Base-by-base conservation (phyloP, 2,329 filamentous ascomycete genomes). In the Monascus ruber region DNA sequence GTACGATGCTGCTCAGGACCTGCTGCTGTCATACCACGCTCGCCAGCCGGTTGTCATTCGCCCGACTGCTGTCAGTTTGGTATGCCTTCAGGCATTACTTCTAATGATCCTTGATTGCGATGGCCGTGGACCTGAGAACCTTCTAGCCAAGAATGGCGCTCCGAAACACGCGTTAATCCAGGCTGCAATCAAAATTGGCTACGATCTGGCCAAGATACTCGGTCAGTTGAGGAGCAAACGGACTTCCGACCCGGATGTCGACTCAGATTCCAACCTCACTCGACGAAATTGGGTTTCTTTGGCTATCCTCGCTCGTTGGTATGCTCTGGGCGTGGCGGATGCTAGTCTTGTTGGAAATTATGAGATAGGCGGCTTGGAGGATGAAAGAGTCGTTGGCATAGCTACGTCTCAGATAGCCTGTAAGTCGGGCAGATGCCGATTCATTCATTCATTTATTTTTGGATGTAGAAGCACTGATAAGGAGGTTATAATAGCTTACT, bases 21-120 rank as follows among this genome's bases (percentile, higher is more conserved):
- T 61, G 28, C 42, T 66, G n/a, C 45, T 62, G 28, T 58, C 17
- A 2, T 36, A 58, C 32, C 56, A 62, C 40, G 59, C 60, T 24
- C 59, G 62, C 6, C 61, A 65, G 37, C 55, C 58, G 11, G 52
- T 58, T 11, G 47, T 58, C 25, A 47, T 58, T 25, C 58, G 62
- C 10, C 48, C 56, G 5, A 52, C 53, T 3, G 49, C 59, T 1
- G 52, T 57, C 29, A 67, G 66, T 41, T 39, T 67, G 25, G 48
- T 67, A 24, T 63, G 59, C 50, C 52, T 66, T n/a, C 64, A 67
- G 43, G 58, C 56, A 27, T 49, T 65, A 36, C 50, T 62, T 6
- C 47, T 68, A 17, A 59, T 68, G 56, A 56, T 64, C 11, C 53
- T 68, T 7, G 65, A 68, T 33, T 62, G 61, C 40, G 64, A 66